Percentiles rank a stretch among this genome's conserved stretches.
Evolutionary conservation across 2,329 filamentous ascomycete genomes (phyloP).

Genomic region (Fusarium odoratissimum): DNA sequence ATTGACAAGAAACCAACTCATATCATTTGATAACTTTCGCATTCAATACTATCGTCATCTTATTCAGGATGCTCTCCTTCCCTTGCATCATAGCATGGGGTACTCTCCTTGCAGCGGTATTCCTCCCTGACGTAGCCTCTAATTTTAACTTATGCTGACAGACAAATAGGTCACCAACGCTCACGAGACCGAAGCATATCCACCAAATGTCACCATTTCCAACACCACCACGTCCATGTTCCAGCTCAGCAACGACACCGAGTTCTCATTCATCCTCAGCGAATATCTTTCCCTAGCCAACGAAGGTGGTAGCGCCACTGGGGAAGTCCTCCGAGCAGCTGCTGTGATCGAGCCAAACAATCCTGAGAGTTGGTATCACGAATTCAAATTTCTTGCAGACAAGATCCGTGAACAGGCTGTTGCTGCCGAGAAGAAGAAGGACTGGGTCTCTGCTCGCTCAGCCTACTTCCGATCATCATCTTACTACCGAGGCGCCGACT

Average conservation of each 20-base stretch:
- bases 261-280: slow-evolving; percentile 30
- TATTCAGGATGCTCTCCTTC: neutral
- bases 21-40: accelerated
- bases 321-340: slow-evolving; percentile 23
- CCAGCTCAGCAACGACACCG: slow-evolving; percentile 20
- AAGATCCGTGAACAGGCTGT: neutral
- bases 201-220: slow-evolving; percentile 3
- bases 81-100: neutral
- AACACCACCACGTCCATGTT: slow-evolving; percentile 26
- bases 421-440: neutral
- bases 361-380: slow-evolving; percentile 11
- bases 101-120: neutral
- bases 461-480: slow-evolving; percentile 52
- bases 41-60: neutral
- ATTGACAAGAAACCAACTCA: neutral
- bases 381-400: slow-evolving; percentile 9
- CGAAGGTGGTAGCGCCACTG: slow-evolving; percentile 18
- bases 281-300: slow-evolving; percentile 32
- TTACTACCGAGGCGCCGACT: slow-evolving; percentile 57
- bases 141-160: neutral
- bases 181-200: neutral
- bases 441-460: slow-evolving; percentile 36
- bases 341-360: slow-evolving; percentile 11
- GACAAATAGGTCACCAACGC: neutral
- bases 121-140: accelerated